Evolutionary conservation across 2,329 filamentous ascomycete genomes (phyloP), one percentile per base, ranked within the genome.

Genomic region (Aureobasidium namibiae): DNA sequence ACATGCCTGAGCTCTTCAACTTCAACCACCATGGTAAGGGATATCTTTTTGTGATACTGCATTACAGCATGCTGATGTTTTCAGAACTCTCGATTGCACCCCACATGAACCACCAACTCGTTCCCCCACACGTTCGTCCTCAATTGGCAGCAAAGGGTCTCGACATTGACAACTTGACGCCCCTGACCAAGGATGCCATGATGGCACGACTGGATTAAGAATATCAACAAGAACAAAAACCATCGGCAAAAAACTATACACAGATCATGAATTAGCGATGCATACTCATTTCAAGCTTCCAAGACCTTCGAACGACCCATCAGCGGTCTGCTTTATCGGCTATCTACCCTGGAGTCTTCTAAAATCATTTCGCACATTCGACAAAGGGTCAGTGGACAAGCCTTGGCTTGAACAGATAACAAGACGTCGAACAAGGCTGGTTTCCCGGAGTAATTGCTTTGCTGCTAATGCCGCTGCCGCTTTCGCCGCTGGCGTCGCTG

Each of bases 31-130:
- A 99, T 71, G 94, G 94, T 96, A 83, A 73, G 87, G 57, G 59
- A 61, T 39, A 31, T 7, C 29, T 44, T 4, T 16, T 48, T 31
- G 50, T 62, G 16, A 48, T 33, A 2, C n/a, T 10, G 48, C 59
- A 34, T 62, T 66, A 48, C 38, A 68, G 41, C 16, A 44, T 36
- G 11, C 41, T 50, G 54, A 63, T 38, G 8, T 11, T 10, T 26
- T 16, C 65, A 96, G 94, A 99, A 83, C 82, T 99, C 63, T 99
- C 94, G n/a, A 97, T 99, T 70, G 86, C 88, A 39, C 89, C 94
- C 41, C 80, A 87, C 48, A 81, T 97, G 71, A 99, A 99, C 77
- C 80, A 85, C 69, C 86, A 90, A 74, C 82, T 99, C 67, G 90
- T 97, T 56, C 94, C 94, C 61, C 76, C 82, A 63, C 92, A 97